Evolutionary conservation across 495 filamentous ascomycete species (phyloP).

Genomic region (Podospora appendiculata): DNA sequence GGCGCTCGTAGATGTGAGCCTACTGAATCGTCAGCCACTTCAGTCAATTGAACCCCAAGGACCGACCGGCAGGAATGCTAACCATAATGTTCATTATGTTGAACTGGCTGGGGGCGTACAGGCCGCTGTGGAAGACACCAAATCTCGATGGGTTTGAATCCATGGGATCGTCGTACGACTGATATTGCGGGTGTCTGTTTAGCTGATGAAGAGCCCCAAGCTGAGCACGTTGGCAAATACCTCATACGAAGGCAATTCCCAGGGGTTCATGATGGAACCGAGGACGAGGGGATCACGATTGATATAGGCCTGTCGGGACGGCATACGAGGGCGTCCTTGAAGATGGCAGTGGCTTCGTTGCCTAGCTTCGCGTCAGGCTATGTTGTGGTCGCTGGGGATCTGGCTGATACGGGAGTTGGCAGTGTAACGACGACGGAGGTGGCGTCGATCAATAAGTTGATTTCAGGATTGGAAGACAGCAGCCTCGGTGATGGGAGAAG

Average conservation of each 20-base stretch:
- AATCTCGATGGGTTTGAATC: background rate
- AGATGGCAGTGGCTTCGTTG: background rate
- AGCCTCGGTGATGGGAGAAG: background rate
- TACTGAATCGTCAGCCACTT: constrained; percentile 5
- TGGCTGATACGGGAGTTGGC: background rate
- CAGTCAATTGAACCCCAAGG: background rate
- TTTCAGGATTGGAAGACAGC: background rate
- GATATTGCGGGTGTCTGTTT: background rate
- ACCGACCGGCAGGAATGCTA: constrained; percentile 3
- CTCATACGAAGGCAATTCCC: background rate
- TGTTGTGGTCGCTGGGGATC: background rate
- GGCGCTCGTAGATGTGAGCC: constrained; percentile 31
- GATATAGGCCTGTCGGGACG: too few species aligned
- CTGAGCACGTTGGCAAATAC: background rate
- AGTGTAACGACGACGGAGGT: constrained; percentile 7
- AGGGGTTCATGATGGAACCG: background rate
- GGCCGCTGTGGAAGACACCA: constrained; percentile 15
- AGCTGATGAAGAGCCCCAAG: background rate
- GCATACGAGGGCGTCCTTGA: too few species aligned
- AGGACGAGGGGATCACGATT: background rate
- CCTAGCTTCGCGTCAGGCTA: background rate
- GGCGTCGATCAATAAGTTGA: background rate
- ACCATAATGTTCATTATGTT: constrained; percentile 44
- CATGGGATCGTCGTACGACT: background rate
- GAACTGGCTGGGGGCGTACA: constrained; percentile 26